Evolutionary conservation across 192 early-diverging fungal species (phyloP).

Genomic region (Endogone sp.): DNA sequence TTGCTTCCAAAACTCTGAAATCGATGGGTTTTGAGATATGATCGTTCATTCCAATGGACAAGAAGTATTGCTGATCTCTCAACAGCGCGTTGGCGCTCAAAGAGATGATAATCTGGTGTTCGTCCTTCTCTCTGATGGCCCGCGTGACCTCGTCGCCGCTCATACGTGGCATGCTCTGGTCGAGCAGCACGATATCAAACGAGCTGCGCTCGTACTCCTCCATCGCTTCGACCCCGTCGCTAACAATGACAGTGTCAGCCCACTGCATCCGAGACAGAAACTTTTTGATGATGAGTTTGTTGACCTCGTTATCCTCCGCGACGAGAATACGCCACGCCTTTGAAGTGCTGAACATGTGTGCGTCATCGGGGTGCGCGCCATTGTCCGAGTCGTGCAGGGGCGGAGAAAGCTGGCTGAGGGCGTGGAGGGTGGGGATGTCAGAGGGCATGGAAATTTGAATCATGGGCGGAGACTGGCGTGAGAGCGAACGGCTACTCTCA

Average conservation of each 20-base stretch:
- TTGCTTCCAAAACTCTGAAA: not conserved
- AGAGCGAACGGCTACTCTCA: no score
- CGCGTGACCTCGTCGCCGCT: not conserved
- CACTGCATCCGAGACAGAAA: slow-evolving; percentile 18
- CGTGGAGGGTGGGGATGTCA: no score
- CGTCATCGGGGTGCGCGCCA: not conserved
- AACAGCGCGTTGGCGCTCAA: not conserved
- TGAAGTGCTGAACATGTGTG: not conserved
- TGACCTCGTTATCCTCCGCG: slow-evolving; percentile 65
- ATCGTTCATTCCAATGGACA: not conserved
- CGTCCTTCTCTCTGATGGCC: not conserved
- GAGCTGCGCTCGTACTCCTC: not conserved
- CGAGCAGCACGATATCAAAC: not conserved
- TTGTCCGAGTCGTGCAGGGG: not conserved
- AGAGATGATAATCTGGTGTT: slow-evolving; percentile 1
- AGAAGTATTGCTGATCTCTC: not conserved
- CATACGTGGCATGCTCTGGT: not conserved
- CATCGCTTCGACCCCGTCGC: slow-evolving; percentile 5
- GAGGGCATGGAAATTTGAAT: no score
- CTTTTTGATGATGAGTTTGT: slow-evolving; percentile 54
- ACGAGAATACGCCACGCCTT: slow-evolving; percentile 48
- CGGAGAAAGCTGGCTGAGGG: not conserved
- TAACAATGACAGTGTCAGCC: not conserved
- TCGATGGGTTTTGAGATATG: slow-evolving; percentile 1
- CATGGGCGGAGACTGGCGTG: no score